Base-by-base conservation (phyloP, 164 flowering plant species). In the Platanus orientalis region DNA sequence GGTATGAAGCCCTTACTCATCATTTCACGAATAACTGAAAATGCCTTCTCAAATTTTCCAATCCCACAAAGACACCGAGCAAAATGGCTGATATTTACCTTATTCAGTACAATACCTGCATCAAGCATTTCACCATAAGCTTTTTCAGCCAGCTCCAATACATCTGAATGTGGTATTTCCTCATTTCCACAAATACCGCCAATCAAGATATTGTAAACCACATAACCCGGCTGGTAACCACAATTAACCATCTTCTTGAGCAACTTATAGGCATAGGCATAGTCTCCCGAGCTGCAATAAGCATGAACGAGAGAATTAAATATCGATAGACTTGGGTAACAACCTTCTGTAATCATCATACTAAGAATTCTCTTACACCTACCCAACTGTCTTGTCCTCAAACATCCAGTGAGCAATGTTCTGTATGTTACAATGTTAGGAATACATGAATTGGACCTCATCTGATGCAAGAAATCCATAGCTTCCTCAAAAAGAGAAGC, bases 401-500 rank as follows among this genome's bases (percentile, higher is more conserved):
- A 69, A 72, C 87, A 84, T 55, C 83, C 88, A 58, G 77, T 69
- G 28, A 93, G 88, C 82, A 93, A 68, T 56, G 78, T 69, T 53
- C 77, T 82, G 68, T 84, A 93, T 0, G 98, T 93, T n/a, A 80
- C 73, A 57, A 77, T 83, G 76, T 93, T 93, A 58, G 98, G 98
- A 64, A 83, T 55, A 69, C 94, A 88, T 34, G 89, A 85, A 77
- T 66, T 74, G 34, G 81, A 72, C 56, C 97, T 73, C 97, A 93
- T 93, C 50, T 82, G 77, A 29, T 75, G 74, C 80, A 93, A 68
- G 28, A 93, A 68, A 39, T 81, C 80, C 90, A 90, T 82, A 65
- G 97, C 98, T 76, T 87, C 98, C 60, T 87, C 92, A 78, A 90
- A 85, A 78, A 83, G 83, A 0, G 96, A 90, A 72, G 90, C 93